Evolutionary conservation across 192 early-diverging fungal genomes (phyloP), one percentile per base, ranked within the genome.

Genomic region (Backusella sp.): DNA sequence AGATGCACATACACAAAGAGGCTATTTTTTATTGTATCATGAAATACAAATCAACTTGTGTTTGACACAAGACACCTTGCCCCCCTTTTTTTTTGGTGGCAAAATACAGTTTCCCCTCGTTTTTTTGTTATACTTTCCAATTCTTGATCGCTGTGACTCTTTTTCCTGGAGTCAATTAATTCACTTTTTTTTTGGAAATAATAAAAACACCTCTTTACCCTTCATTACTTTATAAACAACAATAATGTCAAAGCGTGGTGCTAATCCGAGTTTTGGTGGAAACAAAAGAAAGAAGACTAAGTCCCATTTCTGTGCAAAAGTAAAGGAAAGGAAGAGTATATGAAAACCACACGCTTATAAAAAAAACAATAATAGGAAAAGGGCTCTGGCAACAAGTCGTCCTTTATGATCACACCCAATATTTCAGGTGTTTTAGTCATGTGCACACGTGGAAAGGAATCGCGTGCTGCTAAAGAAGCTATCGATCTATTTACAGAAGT

Each of bases 401-500:
- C 79, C 62, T 84, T 86, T 62, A 78, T 74, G 44, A 80, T 88
- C 30, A 77, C 85, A 65, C 77, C 86, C 11, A 82, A 82, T 30
- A 84, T 86, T 70, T 76, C 78, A 9, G 88, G 88, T 15, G 80
- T 89, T 32, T 79, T 89, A 62, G 79, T 89, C 42, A 89, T 81
- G 65, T 87, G 86, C 70, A 66, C 80, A 12, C 79, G 83, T 72
- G 73, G 73, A 46, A 86, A 79, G 75, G 88, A 89, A 70, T 67
- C 35, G 19, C 70, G 72, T 7, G 83, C 86, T 7, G 77, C 83
- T 19, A 80, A 77, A 53, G 88, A 89, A 75, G 82, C 83, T 21
- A 79, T 81, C 12, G 86, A 89, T 72, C 49, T 89, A 21, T 82
- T 87, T 56, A 76, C 81, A 34, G 74, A 83, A 71, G 87, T 85